These are phyloP conservation scores for Backusella parvicylindrica DNA, from an alignment of 192 early-diverging fungal species.

Conservation along the genomic window DNA sequence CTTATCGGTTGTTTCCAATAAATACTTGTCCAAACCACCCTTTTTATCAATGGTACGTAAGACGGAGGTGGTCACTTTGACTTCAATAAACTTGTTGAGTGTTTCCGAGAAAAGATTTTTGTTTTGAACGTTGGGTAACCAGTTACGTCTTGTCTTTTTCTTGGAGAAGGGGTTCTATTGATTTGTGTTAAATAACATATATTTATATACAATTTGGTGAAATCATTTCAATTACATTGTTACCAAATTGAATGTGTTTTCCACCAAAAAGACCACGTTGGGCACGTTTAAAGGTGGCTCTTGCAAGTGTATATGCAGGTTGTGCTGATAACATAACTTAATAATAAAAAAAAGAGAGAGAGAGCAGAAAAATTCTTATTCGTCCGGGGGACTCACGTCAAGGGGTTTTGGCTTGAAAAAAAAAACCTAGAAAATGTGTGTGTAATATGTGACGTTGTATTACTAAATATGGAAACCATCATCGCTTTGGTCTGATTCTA, in stretches of 20 bases:
- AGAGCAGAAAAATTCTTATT: constrained; percentile 5
- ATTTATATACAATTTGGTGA: no score
- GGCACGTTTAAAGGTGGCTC: constrained; percentile 52
- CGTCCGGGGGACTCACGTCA: constrained; percentile 8
- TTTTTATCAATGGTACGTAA: constrained; percentile 80
- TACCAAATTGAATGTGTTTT: constrained; percentile 58
- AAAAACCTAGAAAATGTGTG: not conserved
- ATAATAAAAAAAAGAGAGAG: constrained; percentile 3
- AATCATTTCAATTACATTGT: constrained; percentile 50
- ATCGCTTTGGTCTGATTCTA: no score
- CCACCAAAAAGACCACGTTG: constrained; percentile 58
- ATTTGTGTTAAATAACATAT: not conserved
- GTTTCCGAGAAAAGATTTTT: constrained; percentile 64
- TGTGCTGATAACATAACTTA: constrained; percentile 21
- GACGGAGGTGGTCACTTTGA: constrained; percentile 66
- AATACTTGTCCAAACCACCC: constrained; percentile 76
- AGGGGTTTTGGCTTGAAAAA: not conserved
- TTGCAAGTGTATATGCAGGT: constrained; percentile 37
- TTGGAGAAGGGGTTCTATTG: constrained; percentile 53
- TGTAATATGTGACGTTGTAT: not conserved
- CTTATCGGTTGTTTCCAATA: constrained; percentile 65
- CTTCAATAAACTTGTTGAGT: constrained; percentile 47
- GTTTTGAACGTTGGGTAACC: constrained; percentile 74
- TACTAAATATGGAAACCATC: not conserved
- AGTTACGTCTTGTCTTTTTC: constrained; percentile 72